Base-by-base conservation (phyloP, 306 rosid genomes). In the Begonia peltatifolia region DNA sequence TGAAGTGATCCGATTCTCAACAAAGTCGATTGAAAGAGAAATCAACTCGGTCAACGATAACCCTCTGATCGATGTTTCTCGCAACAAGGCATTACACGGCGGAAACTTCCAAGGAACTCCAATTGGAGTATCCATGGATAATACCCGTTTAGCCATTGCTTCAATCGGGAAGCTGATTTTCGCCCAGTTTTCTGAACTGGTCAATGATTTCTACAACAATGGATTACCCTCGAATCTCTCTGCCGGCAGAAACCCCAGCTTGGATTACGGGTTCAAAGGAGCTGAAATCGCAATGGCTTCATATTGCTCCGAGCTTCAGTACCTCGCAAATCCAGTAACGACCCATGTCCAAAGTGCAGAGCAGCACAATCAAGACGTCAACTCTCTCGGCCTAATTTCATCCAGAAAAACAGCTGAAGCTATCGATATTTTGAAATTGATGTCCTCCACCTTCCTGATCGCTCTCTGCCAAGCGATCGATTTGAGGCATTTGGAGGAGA, bases 41-140 rank as follows among this genome's bases (percentile, higher is more conserved):
- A 77, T 88, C 4, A 88, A 88, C 63, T 88, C 97, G 0, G 97
- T 88, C 3, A 88, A 88, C 5, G 97, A 88, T 41, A 88, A 88
- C 67, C 97, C 97, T 23, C 53, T 89, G 71, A 89, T 89, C 38
- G 97, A 89, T 62, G 97, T 89, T 9, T 89, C 97, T 0, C 84
- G 97, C 57, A 84, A 89, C 74, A 79, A 75, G 79, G 97, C 97
- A 10, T 12, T 89, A 10, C 95, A 84, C 54, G 97, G 97, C 35
- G 97, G 97, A 12, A 89, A 89, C 63, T 89, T 89, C 63, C 97
- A 89, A 23, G 97, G 97, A 16, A 89, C 97, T 0, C 97, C 97
- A 0, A 89, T 89, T 20, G 97, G 97, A 10, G 97, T 89, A 2
- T 89, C 97, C 2, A 89, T 89, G 97, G 97, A 89, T 50, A 89